Evolutionary conservation across 306 rosid species (phyloP), one percentile per base, ranked within the genome.

Genomic region (Pyrus communis): DNA sequence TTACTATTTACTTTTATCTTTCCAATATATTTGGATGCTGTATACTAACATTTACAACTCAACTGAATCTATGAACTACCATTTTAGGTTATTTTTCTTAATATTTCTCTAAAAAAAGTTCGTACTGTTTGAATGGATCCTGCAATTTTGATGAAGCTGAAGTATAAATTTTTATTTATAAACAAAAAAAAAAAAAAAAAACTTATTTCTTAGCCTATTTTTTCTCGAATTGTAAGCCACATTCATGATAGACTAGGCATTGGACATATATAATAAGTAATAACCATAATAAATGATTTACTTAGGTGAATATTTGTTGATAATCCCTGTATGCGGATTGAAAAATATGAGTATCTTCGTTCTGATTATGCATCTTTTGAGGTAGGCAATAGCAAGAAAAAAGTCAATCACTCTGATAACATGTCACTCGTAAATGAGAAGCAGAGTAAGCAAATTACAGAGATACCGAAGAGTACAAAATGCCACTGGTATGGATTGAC

Each of bases 301-400:
- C 57, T 51, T 21, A 23, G 65, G 18, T 60, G 65, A 23, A 60
- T 60, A 60, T 60, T 60, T 15, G 33, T 60, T 0, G 9, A 23
- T 5, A 25, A 25, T 60, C 31, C 40, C n/a, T 62, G 45, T 31
- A 21, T 31, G 23, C 11, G 68, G 71, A 70, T 71, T 60, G 42
- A 75, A 77, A 64, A 65, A 28, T 62, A 40, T 38, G 30, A 19
- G 42, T 69, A 15, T 68, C 49, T 43, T 55, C 31, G 19, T 54
- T 2, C 45, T 78, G 51, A 68, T 43, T 18, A 70, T 61, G 21
- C 74, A 51, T 69, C 63, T 80, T 83, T 77, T 79, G 88, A 70
- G 75, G 84, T 90, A 93, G 98, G 85, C 80, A 81, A 64, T 64
- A 74, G 57, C 25, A 75, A 70, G 46, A 82, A 85, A 83, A 82